Conservation (phyloP, 2,329 filamentous ascomycete genomes). For the Clarireedia hainanense region DNA sequence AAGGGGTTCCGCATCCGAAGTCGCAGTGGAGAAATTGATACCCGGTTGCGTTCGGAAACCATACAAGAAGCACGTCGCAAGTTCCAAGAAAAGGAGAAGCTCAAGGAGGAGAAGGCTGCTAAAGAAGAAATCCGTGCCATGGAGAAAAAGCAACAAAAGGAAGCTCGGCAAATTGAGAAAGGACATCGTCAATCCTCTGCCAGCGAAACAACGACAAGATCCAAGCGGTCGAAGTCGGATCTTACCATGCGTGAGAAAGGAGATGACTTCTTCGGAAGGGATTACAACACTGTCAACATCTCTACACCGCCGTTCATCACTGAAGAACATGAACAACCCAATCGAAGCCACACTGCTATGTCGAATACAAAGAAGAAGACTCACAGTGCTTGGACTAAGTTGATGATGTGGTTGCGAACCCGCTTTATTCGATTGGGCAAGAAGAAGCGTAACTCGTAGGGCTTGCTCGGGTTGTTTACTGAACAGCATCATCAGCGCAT, state of each 20-base stretch:
- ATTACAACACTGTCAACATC: constrained; percentile 14
- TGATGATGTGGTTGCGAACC: constrained; percentile 58
- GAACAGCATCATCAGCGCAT: neutral
- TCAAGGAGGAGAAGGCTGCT: constrained; percentile 55
- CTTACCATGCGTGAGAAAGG: constrained; percentile 17
- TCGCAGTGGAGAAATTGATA: constrained; percentile 48
- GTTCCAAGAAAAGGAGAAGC: constrained; percentile 53
- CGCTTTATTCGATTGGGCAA: constrained; percentile 37
- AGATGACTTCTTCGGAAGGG: constrained; percentile 15
- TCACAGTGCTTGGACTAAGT: constrained; percentile 53
- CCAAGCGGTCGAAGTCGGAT: constrained; percentile 32
- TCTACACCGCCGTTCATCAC: constrained; percentile 3
- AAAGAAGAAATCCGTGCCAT: constrained; percentile 50
- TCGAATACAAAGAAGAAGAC: constrained; percentile 46
- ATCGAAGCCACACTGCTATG: neutral
- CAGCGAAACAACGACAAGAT: constrained; percentile 34
- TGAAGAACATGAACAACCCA: constrained; percentile 1
- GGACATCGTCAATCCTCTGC: constrained; percentile 25
- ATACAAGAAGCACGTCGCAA: constrained; percentile 54
- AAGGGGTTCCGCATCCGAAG: constrained; percentile 51
- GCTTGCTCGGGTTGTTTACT: neutral
- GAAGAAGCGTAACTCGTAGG: constrained; percentile 10
- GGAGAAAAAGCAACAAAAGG: constrained; percentile 50
- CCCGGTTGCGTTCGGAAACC: constrained; percentile 45
- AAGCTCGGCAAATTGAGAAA: constrained; percentile 44